phyloP scores from a whole-genome alignment of 75 land plant species.

The Pseudotsuga menziesii region DNA sequence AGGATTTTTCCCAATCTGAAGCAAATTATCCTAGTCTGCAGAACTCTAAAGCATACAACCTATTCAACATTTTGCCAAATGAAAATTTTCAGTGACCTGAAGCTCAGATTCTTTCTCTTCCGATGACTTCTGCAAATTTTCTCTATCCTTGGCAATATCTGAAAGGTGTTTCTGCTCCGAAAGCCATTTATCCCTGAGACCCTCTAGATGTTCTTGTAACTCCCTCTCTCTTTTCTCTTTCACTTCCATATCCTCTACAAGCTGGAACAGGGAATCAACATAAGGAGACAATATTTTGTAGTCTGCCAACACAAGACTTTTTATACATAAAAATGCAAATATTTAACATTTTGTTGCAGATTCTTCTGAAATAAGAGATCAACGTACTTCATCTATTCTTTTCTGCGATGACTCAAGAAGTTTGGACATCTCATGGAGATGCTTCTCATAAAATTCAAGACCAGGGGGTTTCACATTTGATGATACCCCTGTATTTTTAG shows the following conservation, averaged over 20 bases:
- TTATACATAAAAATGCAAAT: conserved; percentile 8
- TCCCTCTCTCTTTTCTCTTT: conserved; percentile 32
- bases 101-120: conserved; percentile 33
- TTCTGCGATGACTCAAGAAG: conserved; percentile 21
- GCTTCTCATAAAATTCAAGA: conserved; percentile 25
- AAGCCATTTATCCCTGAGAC: conserved; percentile 22
- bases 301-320: background rate
- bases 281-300: background rate
- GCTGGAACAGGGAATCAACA: conserved; percentile 11
- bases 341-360: background rate
- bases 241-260: conserved; percentile 21
- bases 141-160: conserved; percentile 25
- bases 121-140: conserved; percentile 18
- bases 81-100: conserved; percentile 15
- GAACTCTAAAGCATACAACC: no score
- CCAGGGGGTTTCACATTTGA: conserved; percentile 16
- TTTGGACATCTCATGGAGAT: conserved; percentile 22
- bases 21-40: no score
- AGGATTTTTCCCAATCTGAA: no score
- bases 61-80: background rate
- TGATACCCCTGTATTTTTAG: background rate
- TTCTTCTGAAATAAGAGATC: background rate
- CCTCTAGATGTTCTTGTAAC: conserved; percentile 27
- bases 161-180: conserved; percentile 26
- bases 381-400: conserved; percentile 18